A percentile compares a stretch with the other conserved stretches of the same genome.
Conservation (phyloP, 208 protist species). For the Crithidia mellificae region DNA sequence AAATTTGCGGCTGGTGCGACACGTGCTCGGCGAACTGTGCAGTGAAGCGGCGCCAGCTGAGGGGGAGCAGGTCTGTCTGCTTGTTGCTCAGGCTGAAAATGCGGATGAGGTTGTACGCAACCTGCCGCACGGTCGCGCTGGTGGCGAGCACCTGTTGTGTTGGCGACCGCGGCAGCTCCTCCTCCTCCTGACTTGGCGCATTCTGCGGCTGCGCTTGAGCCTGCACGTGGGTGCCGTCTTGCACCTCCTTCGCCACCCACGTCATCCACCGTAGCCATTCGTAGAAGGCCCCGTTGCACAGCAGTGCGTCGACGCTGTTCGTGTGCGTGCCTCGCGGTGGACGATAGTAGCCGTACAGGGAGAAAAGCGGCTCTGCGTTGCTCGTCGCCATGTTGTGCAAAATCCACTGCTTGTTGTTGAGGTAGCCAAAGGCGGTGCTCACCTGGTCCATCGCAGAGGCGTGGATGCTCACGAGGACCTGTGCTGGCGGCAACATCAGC, state of each 20-base stretch:
- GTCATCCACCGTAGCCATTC: conserved; percentile 65
- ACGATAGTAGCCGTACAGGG: conserved; percentile 40
- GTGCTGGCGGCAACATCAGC: conserved; percentile 24
- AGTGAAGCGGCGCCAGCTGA: conserved; percentile 42
- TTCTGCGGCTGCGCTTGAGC: not conserved
- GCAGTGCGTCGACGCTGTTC: conserved; percentile 37
- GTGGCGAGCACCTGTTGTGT: no score
- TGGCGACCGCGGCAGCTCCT: no score
- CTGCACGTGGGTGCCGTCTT: no score
- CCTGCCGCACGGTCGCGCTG: conserved; percentile 11
- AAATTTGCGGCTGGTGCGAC: conserved; percentile 34
- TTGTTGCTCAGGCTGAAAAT: conserved; percentile 37
- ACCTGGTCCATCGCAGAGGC: conserved; percentile 36
- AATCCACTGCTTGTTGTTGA: conserved; percentile 54
- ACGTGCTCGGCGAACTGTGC: conserved; percentile 38
- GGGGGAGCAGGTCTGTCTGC: conserved; percentile 35
- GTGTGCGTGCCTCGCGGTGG: conserved; percentile 32
- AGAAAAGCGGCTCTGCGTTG: conserved; percentile 14
- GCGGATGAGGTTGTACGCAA: conserved; percentile 29
- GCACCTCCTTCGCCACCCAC: conserved; percentile 21
- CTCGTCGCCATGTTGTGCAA: conserved; percentile 37
- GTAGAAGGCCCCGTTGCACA: conserved; percentile 52
- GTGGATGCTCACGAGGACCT: conserved; percentile 38
- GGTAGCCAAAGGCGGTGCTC: conserved; percentile 26
- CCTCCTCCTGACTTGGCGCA: no score